Evolutionary conservation across 495 filamentous ascomycete genomes (phyloP).

Genomic region (Aspergillus panamensis): DNA sequence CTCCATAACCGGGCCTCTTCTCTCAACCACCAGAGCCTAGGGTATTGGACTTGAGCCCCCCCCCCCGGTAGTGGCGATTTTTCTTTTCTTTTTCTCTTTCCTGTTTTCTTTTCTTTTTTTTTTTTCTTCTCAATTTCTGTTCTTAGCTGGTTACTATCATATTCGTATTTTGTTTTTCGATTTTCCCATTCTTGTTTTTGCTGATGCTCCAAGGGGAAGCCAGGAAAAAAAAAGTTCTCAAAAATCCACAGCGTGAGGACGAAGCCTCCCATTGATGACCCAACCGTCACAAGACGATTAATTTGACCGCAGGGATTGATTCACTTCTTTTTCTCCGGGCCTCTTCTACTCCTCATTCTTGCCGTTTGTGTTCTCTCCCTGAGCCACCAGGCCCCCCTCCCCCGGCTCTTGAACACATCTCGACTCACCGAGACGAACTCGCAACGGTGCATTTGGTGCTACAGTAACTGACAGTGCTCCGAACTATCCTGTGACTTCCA

Average conservation of each 20-base stretch:
- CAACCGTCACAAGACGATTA: conserved; percentile 25
- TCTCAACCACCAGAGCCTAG: neutral
- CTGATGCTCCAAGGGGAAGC: conserved; percentile 17
- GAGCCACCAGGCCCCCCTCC: conserved; percentile 10
- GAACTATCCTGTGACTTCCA: neutral
- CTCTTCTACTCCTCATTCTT: neutral
- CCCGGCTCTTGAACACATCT: conserved; percentile 18
- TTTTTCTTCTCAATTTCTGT: conserved; percentile 1
- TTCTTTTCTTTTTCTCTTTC: conserved; percentile 16
- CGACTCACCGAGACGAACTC: conserved; percentile 4
- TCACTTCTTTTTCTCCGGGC: conserved; percentile 20
- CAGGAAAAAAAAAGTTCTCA: conserved; percentile 20
- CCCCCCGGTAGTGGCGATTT: conserved; percentile 19
- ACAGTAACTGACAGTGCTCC: neutral
- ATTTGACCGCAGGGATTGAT: conserved; percentile 23
- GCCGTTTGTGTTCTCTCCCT: neutral
- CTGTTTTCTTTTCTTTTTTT: conserved; percentile 5
- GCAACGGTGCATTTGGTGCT: conserved; percentile 1
- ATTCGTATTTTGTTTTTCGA: neutral
- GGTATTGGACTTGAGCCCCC: neutral
- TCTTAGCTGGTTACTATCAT: neutral
- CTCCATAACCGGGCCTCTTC: neutral
- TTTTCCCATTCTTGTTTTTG: conserved; percentile 13
- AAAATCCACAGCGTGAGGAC: conserved; percentile 28
- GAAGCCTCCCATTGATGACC: conserved; percentile 28